Conservation (phyloP, 2,329 filamentous ascomycete species). For the Geosmithia morbida region DNA sequence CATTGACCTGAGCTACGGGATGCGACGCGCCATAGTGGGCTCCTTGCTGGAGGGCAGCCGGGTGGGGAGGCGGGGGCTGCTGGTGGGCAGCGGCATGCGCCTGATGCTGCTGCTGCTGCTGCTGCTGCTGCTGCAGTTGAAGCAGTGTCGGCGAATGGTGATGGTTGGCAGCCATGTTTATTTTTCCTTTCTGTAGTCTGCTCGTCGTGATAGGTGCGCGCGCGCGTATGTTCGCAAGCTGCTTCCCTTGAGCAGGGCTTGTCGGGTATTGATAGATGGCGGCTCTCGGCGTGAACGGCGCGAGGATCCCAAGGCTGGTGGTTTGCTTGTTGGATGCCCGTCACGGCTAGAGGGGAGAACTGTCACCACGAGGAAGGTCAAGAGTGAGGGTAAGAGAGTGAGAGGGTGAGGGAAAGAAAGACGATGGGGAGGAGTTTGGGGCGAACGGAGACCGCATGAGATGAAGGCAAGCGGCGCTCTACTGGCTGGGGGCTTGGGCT, state of each 20-base stretch:
- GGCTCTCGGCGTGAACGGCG: no score
- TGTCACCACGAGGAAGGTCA: no score
- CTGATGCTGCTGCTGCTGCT: constrained; percentile 48
- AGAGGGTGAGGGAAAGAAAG: not conserved
- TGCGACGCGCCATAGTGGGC: constrained; percentile 52
- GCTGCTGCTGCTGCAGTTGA: constrained; percentile 41
- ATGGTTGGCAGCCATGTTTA: constrained; percentile 43
- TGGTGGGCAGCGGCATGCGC: constrained; percentile 16
- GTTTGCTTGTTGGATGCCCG: no score
- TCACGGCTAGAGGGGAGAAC: no score
- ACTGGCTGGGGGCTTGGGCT: not conserved
- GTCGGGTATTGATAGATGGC: not conserved
- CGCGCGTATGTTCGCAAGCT: no score
- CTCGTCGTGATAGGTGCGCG: no score
- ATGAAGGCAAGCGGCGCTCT: not conserved
- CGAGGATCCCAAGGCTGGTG: no score
- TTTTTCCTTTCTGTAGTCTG: not conserved
- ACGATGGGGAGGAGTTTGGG: not conserved
- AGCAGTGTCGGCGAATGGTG: constrained; percentile 73
- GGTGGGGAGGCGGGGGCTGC: constrained; percentile 23
- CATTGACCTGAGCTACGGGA: constrained; percentile 66
- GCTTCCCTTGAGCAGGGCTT: no score
- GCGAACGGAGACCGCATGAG: not conserved
- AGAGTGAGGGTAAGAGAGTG: not conserved
- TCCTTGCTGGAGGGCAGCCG: constrained; percentile 21